Evolutionary conservation across 305 asterid species (phyloP).

Genomic region (Fraxinus floribunda): DNA sequence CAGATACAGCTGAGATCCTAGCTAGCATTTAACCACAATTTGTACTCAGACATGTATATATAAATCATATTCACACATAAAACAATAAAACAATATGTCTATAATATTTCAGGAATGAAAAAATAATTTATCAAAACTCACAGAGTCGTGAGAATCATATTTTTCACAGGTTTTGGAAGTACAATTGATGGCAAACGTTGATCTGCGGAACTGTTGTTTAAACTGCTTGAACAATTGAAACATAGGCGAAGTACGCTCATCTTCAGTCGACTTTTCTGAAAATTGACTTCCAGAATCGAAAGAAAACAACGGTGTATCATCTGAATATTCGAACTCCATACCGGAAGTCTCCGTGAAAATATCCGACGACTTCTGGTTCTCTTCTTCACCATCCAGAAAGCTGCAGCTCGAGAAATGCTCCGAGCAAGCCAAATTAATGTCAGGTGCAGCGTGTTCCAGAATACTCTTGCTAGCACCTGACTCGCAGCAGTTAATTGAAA

Average conservation of each 20-base stretch:
- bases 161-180: constrained; percentile 30
- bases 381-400: constrained; percentile 28
- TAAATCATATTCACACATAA: background rate
- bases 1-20: background rate
- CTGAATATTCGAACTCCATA: constrained; percentile 48
- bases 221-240: constrained; percentile 64
- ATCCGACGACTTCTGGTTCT: constrained; percentile 52
- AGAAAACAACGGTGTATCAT: constrained; percentile 58
- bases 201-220: constrained; percentile 62
- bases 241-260: constrained; percentile 58
- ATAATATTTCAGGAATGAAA: background rate
- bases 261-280: constrained; percentile 64
- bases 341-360: constrained; percentile 44
- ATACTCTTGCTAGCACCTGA: constrained; percentile 15
- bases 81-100: background rate
- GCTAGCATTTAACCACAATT: background rate
- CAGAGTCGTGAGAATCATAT: constrained; percentile 41
- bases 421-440: constrained; percentile 68
- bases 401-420: constrained; percentile 62
- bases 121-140: constrained; percentile 36
- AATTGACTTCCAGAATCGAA: constrained; percentile 79
- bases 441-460: constrained; percentile 32
- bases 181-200: constrained; percentile 27
- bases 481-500: constrained; percentile 26
- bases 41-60: background rate